A percentile compares a stretch with the other conserved stretches of the same genome.
Evolutionary conservation across 257 asterid genomes (phyloP).

Genomic region (Craterostigma plantagineum): DNA sequence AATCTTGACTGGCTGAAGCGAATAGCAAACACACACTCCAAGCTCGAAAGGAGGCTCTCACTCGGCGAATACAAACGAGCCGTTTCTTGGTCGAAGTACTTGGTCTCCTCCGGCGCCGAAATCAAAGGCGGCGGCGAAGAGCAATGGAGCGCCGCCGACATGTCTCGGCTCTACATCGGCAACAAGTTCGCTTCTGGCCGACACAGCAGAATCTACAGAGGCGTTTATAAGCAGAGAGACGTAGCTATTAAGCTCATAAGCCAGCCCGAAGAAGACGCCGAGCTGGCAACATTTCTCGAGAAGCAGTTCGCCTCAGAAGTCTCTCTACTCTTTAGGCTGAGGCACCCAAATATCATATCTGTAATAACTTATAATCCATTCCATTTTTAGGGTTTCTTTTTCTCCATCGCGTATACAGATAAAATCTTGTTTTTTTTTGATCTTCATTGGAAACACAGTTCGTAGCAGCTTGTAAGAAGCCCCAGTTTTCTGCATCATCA

Average conservation of each 20-base stretch:
- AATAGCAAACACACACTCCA: conserved; percentile 51
- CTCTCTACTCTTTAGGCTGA: conserved; percentile 55
- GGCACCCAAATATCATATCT: conserved; percentile 83
- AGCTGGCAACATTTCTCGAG: conserved; percentile 76
- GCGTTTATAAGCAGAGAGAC: conserved; percentile 68
- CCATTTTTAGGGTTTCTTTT: too few species aligned
- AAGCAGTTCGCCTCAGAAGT: conserved; percentile 85
- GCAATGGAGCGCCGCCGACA: conserved; percentile 96
- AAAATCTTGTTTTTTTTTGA: background rate
- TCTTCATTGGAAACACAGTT: too few species aligned
- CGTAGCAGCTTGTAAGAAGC: conserved; percentile 87
- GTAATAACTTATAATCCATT: conserved; percentile 27
- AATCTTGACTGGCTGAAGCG: conserved; percentile 62
- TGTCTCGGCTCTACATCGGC: conserved; percentile 86
- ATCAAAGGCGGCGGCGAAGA: conserved; percentile 60
- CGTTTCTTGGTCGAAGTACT: conserved; percentile 83
- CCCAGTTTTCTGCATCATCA: conserved; percentile 93
- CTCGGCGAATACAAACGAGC: conserved; percentile 86
- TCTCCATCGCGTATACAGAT: too few species aligned
- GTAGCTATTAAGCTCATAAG: conserved; percentile 93
- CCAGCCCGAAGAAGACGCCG: conserved; percentile 92
- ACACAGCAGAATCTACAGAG: conserved; percentile 89
- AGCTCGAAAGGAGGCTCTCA: conserved; percentile 79
- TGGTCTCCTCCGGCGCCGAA: conserved; percentile 74
- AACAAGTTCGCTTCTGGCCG: conserved; percentile 86